Percentiles rank a stretch among this genome's conserved stretches.
These are phyloP conservation scores for Colletotrichum limetticola DNA, from an alignment of 2,329 filamentous ascomycete genomes.

Conservation along the genomic window DNA sequence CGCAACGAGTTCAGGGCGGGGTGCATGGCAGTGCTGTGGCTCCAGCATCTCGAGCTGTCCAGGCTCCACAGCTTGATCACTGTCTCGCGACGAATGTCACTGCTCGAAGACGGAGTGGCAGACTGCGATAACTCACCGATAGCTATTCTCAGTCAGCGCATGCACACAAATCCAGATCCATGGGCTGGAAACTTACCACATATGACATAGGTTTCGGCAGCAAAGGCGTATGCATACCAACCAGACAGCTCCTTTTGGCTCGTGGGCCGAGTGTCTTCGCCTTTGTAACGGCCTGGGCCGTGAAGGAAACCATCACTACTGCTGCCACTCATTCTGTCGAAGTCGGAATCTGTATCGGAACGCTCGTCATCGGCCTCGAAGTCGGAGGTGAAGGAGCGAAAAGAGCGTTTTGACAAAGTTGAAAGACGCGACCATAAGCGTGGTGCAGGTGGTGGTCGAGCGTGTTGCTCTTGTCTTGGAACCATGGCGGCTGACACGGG, in stretches of 20 bases:
- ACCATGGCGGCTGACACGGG: constrained; percentile 30
- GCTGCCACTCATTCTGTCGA: constrained; percentile 47
- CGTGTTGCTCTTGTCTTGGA: constrained; percentile 34
- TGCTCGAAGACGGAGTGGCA: background rate
- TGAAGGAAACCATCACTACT: constrained; percentile 50
- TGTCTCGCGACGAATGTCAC: background rate
- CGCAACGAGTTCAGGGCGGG: background rate
- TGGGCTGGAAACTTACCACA: constrained; percentile 73
- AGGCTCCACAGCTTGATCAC: background rate
- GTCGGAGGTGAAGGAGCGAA: constrained; percentile 69
- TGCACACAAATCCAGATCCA: background rate
- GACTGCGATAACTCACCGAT: constrained; percentile 41
- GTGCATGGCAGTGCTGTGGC: background rate
- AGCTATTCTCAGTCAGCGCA: constrained; percentile 36
- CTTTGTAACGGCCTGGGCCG: constrained; percentile 68
- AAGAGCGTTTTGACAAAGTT: constrained; percentile 64
- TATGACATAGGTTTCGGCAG: constrained; percentile 95
- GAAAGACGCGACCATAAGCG: constrained; percentile 62
- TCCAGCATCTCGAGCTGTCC: background rate
- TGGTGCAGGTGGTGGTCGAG: constrained; percentile 53
- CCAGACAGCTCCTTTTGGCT: constrained; percentile 88
- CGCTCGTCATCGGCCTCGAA: constrained; percentile 78
- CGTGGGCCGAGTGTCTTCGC: constrained; percentile 90
- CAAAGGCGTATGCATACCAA: constrained; percentile 97
- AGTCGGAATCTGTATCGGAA: constrained; percentile 55